These are phyloP conservation scores for Primulina tabacum DNA, from an alignment of 257 asterid species.

Conservation along the genomic window DNA sequence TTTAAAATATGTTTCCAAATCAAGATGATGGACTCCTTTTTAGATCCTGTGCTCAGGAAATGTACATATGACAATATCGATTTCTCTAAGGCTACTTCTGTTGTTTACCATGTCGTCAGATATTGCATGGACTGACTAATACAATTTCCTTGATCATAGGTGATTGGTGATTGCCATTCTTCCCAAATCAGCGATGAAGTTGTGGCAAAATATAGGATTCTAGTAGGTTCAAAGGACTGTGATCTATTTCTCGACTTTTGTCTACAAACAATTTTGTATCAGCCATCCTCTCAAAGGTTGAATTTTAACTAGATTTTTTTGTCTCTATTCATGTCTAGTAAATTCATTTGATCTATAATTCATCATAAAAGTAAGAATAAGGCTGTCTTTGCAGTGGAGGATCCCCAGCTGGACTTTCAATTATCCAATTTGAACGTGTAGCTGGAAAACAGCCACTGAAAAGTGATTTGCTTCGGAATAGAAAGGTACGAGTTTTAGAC, in stretches of 20 bases:
- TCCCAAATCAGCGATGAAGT: constrained; percentile 58
- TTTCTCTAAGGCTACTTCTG: not conserved
- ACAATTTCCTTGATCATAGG: constrained; percentile 45
- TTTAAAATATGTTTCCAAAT: not conserved
- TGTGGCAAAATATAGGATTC: constrained; percentile 48
- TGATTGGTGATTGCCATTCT: constrained; percentile 87
- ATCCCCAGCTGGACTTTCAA: constrained; percentile 78
- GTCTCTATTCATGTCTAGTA: constrained; percentile 10
- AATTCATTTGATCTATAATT: constrained; percentile 18
- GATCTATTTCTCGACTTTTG: constrained; percentile 81
- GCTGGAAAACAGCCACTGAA: constrained; percentile 69
- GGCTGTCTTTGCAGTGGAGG: constrained; percentile 53
- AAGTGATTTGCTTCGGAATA: constrained; percentile 46
- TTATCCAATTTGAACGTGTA: constrained; percentile 71
- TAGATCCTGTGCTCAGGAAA: not conserved
- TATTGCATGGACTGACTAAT: constrained; percentile 19
- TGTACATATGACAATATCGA: not conserved
- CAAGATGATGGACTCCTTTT: not conserved
- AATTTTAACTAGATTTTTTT: constrained; percentile 21
- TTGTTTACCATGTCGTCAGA: not conserved
- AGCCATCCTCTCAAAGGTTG: constrained; percentile 75
- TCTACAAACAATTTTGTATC: constrained; percentile 80
- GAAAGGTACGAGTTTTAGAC: constrained; percentile 54
- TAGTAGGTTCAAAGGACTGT: constrained; percentile 59
- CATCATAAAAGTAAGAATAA: constrained; percentile 29